These are phyloP conservation scores for Exophiala spinifera DNA, from an alignment of 2,329 filamentous ascomycete genomes.

Conservation along the genomic window DNA sequence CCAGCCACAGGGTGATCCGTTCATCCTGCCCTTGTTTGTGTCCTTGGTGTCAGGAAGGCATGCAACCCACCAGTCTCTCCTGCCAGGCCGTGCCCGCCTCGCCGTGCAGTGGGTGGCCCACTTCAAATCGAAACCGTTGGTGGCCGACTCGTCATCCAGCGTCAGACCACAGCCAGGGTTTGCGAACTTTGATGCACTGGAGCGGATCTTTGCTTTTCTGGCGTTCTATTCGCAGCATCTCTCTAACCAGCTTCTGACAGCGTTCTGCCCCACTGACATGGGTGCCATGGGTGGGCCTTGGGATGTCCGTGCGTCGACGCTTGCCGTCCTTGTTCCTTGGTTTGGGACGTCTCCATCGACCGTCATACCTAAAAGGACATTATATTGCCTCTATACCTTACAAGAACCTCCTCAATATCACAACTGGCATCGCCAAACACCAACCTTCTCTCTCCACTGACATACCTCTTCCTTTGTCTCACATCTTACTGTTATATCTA, in stretches of 20 bases:
- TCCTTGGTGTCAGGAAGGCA: slow-evolving; percentile 17
- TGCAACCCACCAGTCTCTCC: slow-evolving; percentile 23
- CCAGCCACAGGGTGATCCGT: slow-evolving; percentile 28
- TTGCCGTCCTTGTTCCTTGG: slow-evolving; percentile 22
- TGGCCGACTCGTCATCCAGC: slow-evolving; percentile 28
- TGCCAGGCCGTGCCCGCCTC: slow-evolving; percentile 26
- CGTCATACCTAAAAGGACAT: slow-evolving; percentile 25
- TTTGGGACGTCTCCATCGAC: slow-evolving; percentile 11
- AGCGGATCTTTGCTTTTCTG: slow-evolving; percentile 20
- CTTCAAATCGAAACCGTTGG: slow-evolving; percentile 26
- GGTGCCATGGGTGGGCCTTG: slow-evolving; percentile 17
- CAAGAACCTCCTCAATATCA: slow-evolving; percentile 15
- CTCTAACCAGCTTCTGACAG: slow-evolving; percentile 22
- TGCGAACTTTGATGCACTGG: slow-evolving; percentile 25
- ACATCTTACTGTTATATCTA: slow-evolving; percentile 13
- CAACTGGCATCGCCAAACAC: slow-evolving; percentile 19
- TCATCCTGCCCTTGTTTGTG: slow-evolving; percentile 13
- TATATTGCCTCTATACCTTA: slow-evolving; percentile 27
- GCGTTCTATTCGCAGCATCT: slow-evolving; percentile 28
- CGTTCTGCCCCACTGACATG: slow-evolving; percentile 26
- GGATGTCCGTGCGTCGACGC: slow-evolving; percentile 23
- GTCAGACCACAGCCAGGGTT: slow-evolving; percentile 27
- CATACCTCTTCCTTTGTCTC: slow-evolving; percentile 5
- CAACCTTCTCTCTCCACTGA: slow-evolving; percentile 3
- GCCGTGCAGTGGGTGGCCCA: slow-evolving; percentile 19